Conservation (phyloP, 192 early-diverging fungal species). For the Coemansia sp. region DNA sequence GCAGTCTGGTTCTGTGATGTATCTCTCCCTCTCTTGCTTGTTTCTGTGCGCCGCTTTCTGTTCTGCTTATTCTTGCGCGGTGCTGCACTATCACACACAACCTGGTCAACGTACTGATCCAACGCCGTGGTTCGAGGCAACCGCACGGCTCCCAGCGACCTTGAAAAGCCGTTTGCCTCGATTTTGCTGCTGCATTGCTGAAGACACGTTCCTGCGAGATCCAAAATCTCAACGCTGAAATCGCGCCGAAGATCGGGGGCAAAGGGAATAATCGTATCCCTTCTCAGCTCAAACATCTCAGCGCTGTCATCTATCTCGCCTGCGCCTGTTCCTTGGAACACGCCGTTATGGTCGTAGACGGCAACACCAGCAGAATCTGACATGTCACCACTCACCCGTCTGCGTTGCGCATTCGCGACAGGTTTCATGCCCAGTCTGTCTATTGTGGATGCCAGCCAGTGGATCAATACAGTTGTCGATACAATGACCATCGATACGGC, state of each 20-base stretch:
- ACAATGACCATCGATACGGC: conserved; percentile 35
- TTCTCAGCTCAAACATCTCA: conserved; percentile 24
- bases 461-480: conserved; percentile 27
- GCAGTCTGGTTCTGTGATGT: not conserved
- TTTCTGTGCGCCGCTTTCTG: not conserved
- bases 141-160: conserved; percentile 37
- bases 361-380: conserved; percentile 8
- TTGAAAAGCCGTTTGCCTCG: conserved; percentile 26
- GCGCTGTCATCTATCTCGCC: conserved; percentile 22
- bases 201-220: conserved; percentile 51
- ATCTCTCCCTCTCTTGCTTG: not conserved
- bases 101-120: conserved; percentile 37
- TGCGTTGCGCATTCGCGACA: conserved; percentile 1
- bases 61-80: not conserved
- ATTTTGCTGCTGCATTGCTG: conserved; percentile 50
- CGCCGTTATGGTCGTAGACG: conserved; percentile 35
- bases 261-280: conserved; percentile 21
- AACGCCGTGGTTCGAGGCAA: conserved; percentile 39
- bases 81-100: not conserved
- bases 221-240: conserved; percentile 49
- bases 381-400: not conserved
- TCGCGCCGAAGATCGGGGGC: conserved; percentile 41
- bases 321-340: conserved; percentile 29
- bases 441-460: conserved; percentile 30
- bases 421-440: conserved; percentile 28